Base-by-base conservation (phyloP, 805 yeast species). In the Candida mattraensis region DNA sequence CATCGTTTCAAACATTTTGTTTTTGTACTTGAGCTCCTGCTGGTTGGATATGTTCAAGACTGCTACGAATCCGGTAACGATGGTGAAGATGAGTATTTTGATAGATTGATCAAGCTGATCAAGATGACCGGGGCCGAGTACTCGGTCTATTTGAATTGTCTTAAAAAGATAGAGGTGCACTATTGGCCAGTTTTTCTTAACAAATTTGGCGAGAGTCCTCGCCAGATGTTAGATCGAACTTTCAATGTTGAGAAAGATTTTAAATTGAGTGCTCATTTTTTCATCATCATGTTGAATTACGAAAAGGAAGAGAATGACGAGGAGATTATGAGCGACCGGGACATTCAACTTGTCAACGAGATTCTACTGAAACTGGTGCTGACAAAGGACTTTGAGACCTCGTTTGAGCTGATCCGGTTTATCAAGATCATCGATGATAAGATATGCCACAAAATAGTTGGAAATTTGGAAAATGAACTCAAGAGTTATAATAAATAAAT, bases 321-420 rank as follows among this genome's bases (percentile, higher is more conserved):
- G 6, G 48, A 45, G 11, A 46, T 45, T 24, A 40, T 37, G 8
- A 47, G 42, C 16, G 42, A 44, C 14, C 24, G 34, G 9, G 81
- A 76, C 48, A 56, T 64, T 19, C 48, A 49, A 8, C 58, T 74
- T 36, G 67, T 74, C 14, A 47, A 66, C 21, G 56, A 67, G 34
- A 72, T 75, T 10, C 58, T 76, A 28, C 54, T 58, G 34, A 67
- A 70, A 56, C 58, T 76, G 33, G 55, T 61, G 12, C 60, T 60
- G 23, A 50, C 53, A 6, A 60, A 62, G n/a, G 61, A 65, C 37
- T 76, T 73, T 66, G 78, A 72, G 28, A 71, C 76, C 50, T 69
- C 78, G 26, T 74, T 73, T 51, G 80, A 76, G 44, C 56, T 76
- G 37, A 64, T 78, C 35, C 60, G 81, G 31, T 76, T 73, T 45